Conservation (phyloP, 2,329 filamentous ascomycete species). For the Chaetomiaceae sp. region DNA sequence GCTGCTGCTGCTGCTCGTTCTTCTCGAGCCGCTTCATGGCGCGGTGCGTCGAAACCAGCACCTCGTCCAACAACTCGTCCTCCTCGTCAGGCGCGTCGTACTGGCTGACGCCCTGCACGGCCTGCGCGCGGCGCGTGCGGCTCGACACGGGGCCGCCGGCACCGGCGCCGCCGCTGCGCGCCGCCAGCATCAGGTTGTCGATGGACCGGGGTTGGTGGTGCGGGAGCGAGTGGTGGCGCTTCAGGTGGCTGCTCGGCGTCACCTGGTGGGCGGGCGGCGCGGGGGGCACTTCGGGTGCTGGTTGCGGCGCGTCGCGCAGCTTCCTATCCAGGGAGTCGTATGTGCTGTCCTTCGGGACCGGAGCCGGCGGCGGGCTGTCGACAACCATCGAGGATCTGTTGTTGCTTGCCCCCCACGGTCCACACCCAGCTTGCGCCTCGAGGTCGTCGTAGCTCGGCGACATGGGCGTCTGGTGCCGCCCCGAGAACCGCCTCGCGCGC, state of each 20-base stretch:
- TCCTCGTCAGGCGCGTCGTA: constrained; percentile 97
- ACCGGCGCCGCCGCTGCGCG: constrained; percentile 50
- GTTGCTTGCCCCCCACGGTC: constrained; percentile 79
- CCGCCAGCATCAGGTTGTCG: constrained; percentile 55
- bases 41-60: constrained; percentile 67
- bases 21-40: constrained; percentile 66
- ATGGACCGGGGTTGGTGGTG: constrained; percentile 58
- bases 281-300: constrained; percentile 42
- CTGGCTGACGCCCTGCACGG: constrained; percentile 67
- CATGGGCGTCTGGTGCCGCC: constrained; percentile 75
- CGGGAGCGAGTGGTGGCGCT: constrained; percentile 59
- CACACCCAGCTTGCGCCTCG: constrained; percentile 87
- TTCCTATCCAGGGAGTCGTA: constrained; percentile 58
- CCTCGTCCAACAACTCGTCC: constrained; percentile 91
- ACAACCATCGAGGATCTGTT: constrained; percentile 80
- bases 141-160: constrained; percentile 61
- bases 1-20: constrained; percentile 41
- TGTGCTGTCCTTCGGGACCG: constrained; percentile 46
- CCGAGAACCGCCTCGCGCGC: constrained; percentile 84
- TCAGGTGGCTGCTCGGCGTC: constrained; percentile 47
- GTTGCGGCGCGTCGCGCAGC: constrained; percentile 48
- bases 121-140: constrained; percentile 72
- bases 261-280: constrained; percentile 49
- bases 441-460: constrained; percentile 78
- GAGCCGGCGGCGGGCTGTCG: constrained; percentile 48